A percentile compares a stretch with the other conserved stretches of the same genome.
Evolutionary conservation across 805 yeast genomes (phyloP).

Genomic region (Blastobotrys robertii): DNA sequence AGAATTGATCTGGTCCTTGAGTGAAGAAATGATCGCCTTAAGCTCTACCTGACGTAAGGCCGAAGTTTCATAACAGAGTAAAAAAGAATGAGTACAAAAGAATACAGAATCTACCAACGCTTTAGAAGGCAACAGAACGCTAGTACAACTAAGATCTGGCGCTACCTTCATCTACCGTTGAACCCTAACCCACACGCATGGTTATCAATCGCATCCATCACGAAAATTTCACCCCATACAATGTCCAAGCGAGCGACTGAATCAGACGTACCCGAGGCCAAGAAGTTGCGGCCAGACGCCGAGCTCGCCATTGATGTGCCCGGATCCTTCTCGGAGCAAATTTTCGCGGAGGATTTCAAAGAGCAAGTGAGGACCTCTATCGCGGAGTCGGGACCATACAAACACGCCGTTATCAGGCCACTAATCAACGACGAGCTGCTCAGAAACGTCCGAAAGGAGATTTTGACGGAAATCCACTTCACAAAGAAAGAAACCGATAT

Average conservation of each 20-base stretch:
- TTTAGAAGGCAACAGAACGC: no score
- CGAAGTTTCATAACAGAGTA: no score
- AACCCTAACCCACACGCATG: no score
- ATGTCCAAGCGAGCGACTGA: slow-evolving; percentile 1
- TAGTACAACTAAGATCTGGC: no score
- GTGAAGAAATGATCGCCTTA: no score
- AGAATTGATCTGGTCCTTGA: no score
- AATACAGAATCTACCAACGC: no score
- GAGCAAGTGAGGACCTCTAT: slow-evolving; percentile 26
- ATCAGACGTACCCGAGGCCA: slow-evolving; percentile 1
- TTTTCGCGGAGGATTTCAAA: slow-evolving; percentile 8
- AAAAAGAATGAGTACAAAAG: no score
- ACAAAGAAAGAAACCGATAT: slow-evolving; percentile 96
- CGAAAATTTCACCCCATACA: no score
- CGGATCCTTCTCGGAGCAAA: slow-evolving; percentile 8
- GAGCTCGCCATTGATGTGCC: not conserved
- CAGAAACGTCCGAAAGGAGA: slow-evolving; percentile 75
- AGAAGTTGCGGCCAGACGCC: not conserved
- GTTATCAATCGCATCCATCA: no score
- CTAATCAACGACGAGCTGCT: slow-evolving; percentile 69
- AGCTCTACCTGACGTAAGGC: no score
- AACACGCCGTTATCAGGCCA: slow-evolving; percentile 77
- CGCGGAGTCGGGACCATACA: slow-evolving; percentile 59
- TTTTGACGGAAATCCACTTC: slow-evolving; percentile 73
- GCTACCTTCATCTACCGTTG: no score